These are phyloP conservation scores for Peronospora belbahrii DNA, from an alignment of 352 stramenopile genomes.

Conservation along the genomic window DNA sequence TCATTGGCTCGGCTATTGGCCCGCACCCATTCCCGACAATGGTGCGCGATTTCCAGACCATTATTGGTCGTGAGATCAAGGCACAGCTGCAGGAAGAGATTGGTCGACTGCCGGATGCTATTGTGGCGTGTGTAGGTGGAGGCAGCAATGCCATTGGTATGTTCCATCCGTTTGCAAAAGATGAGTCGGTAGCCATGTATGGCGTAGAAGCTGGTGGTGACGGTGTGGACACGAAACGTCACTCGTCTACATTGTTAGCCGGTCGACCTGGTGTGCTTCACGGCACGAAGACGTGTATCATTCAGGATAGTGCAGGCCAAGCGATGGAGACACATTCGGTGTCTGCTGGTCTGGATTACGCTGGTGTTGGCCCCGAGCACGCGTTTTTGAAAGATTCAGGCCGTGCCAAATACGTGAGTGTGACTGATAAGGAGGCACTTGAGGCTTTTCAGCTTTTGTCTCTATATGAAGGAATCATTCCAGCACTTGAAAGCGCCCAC, in stretches of 20 bases:
- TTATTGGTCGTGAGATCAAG: constrained; percentile 93
- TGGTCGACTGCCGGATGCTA: constrained; percentile 90
- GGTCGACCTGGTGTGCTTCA: constrained; percentile 94
- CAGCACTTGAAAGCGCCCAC: constrained; percentile 94
- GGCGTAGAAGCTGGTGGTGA: constrained; percentile 95
- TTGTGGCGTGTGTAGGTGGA: constrained; percentile 96
- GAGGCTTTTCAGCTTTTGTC: constrained; percentile 95
- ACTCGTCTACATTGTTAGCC: constrained; percentile 93
- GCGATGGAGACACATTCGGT: constrained; percentile 94
- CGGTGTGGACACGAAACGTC: constrained; percentile 78
- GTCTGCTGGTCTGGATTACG: constrained; percentile 95
- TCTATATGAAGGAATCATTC: constrained; percentile 96
- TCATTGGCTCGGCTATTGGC: constrained; percentile 97
- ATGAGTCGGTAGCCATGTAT: constrained; percentile 90
- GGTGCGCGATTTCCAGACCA: constrained; percentile 96
- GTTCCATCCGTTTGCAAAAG: constrained; percentile 95
- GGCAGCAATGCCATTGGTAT: constrained; percentile 98
- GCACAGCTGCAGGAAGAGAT: constrained; percentile 92
- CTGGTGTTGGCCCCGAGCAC: constrained; percentile 95
- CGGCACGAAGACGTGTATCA: constrained; percentile 95
- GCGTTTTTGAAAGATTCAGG: constrained; percentile 94
- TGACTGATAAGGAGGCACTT: constrained; percentile 95
- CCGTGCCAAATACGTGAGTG: constrained; percentile 92
- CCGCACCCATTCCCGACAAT: constrained; percentile 98
- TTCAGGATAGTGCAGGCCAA: constrained; percentile 93